Evolutionary conservation across 176 grass and related monocot genomes (phyloP).

Genomic region (Hyparrhenia diplandra): DNA sequence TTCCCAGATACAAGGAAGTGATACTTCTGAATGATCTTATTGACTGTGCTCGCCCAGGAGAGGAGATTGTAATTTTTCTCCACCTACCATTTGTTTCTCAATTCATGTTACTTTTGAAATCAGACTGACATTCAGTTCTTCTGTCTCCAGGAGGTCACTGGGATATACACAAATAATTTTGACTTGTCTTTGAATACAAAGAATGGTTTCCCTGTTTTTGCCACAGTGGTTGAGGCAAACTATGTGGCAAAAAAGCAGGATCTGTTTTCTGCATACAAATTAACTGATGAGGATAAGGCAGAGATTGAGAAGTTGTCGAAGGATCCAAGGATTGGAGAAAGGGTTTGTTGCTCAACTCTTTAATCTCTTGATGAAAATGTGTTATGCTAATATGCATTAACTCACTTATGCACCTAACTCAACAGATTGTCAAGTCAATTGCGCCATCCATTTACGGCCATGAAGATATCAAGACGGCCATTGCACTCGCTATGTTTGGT

Average conservation of each 20-base stretch:
- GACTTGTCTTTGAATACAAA: slow-evolving; percentile 97
- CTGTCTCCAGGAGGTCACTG: slow-evolving; percentile 85
- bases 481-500: slow-evolving; percentile 97
- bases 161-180: slow-evolving; percentile 98
- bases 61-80: slow-evolving; percentile 87
- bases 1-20: slow-evolving; percentile 99
- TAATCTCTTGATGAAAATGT: not conserved
- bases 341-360: slow-evolving; percentile 55
- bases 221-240: slow-evolving; percentile 91
- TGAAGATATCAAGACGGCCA: slow-evolving; percentile 97
- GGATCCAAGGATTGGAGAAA: slow-evolving; percentile 95
- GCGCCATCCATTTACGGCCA: slow-evolving; percentile 98
- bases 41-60: slow-evolving; percentile 90
- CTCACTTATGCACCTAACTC: not conserved
- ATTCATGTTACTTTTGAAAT: slow-evolving; percentile 8
- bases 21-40: slow-evolving; percentile 98
- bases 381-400: no score
- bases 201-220: slow-evolving; percentile 98
- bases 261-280: slow-evolving; percentile 96
- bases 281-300: slow-evolving; percentile 70
- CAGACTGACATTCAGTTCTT: not conserved
- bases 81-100: not conserved
- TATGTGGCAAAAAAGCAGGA: slow-evolving; percentile 95
- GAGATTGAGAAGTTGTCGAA: slow-evolving; percentile 96
- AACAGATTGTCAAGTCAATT: slow-evolving; percentile 94